Base-by-base conservation (phyloP, 768 basidiomycete species). In the Tulasnella sp. region DNA sequence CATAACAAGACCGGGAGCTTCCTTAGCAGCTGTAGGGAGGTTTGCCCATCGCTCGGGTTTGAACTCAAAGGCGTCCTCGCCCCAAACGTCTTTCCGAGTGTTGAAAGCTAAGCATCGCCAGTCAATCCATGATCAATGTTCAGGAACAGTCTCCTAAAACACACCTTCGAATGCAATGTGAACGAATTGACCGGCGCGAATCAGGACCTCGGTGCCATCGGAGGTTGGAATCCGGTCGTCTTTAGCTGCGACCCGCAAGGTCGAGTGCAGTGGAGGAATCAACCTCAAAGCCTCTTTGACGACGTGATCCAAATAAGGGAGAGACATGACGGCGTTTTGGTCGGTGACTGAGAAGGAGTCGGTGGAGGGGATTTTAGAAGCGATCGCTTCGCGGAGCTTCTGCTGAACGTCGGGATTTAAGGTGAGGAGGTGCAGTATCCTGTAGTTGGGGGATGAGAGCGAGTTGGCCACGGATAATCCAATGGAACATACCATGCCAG, bases 271-370 rank as follows among this genome's bases (percentile, higher is more conserved):
- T 14, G 95, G 94, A 1, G 94, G 92, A 31, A 93, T 88, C 68
- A 96, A 85, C n/a, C 95, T 91, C 80, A 97, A 85, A 1, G 90
- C 88, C 85, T 97, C 95, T 74, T 91, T 89, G 21, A 90, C 86
- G 34, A 97, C 91, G 77, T 94, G 93, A 82, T 96, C 88, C 73
- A 97, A 88, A 81, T 88, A 92, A 6, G 93, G 92, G 27, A 94
- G 88, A 31, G 71, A 39, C 46, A 79, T 21, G 31, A 79, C 19
- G 19, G n/a, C 71, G 42, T 62, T 38, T 39, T 79, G 78, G 18
- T 48, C 56, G 39, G 27, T 18, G 19, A 42, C 27, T 27, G 68
- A 40, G 39, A 52, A 34, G 1, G 38, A 48, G 62, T 74, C 71
- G 16, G 78, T 46, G n/a, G 40, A 81, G 44, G 88, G 83, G 24